Percentiles rank a stretch among this genome's conserved stretches.
phyloP scores from a whole-genome alignment of 441 rosid genomes.

The Croton setiger region DNA sequence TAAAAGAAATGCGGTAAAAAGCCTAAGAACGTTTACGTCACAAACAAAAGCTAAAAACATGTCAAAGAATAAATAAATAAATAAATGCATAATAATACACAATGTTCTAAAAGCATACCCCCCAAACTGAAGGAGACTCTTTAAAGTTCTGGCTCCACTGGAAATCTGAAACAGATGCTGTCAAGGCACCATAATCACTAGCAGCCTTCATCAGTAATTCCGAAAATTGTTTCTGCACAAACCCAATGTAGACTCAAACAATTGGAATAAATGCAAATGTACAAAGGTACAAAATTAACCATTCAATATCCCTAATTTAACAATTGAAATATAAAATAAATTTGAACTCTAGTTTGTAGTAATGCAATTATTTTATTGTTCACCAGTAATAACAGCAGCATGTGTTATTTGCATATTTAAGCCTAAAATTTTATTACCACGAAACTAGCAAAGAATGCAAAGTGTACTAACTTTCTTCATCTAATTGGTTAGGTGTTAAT shows the following conservation, averaged over 20 bases:
- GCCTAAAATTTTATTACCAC: neutral
- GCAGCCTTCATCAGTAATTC: constrained; percentile 96
- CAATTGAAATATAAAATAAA: neutral
- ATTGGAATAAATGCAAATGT: neutral
- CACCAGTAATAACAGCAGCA: no score
- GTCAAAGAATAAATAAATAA: neutral
- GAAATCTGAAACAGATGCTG: constrained; percentile 87
- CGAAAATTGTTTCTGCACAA: constrained; percentile 88
- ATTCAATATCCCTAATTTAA: neutral
- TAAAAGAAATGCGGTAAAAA: neutral
- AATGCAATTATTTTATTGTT: neutral
- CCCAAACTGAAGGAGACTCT: constrained; percentile 97
- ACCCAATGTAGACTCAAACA: neutral
- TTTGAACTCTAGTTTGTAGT: neutral
- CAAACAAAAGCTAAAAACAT: neutral
- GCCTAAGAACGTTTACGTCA: neutral
- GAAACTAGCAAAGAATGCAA: neutral
- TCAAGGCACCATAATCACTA: constrained; percentile 89
- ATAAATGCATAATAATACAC: constrained; percentile 11
- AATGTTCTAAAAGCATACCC: constrained; percentile 48
- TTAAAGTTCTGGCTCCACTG: constrained; percentile 97
- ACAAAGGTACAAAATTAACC: neutral
- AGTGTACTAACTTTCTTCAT: neutral
- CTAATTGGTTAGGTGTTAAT: neutral
- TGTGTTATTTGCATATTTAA: neutral